phyloP scores from a whole-genome alignment of 352 stramenopile species.

The Lagenidium giganteum region DNA sequence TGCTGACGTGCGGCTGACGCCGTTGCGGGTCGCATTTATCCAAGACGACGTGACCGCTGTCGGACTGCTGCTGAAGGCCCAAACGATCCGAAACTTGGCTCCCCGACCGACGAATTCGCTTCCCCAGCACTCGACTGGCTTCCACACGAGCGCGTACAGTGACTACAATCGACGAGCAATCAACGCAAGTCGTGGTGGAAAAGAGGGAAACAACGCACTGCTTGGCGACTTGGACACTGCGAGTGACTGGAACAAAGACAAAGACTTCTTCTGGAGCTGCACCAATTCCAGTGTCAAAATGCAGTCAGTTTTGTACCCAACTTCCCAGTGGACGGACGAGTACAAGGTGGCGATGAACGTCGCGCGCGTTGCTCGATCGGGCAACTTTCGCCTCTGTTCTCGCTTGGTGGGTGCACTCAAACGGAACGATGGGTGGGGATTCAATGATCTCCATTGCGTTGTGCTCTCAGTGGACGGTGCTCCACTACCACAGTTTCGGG shows the following conservation, averaged over 20 bases:
- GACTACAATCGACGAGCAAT: conserved; percentile 16
- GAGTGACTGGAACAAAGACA: background rate
- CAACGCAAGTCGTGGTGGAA: conserved; percentile 13
- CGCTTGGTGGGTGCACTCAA: conserved; percentile 4
- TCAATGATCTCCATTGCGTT: conserved; percentile 33
- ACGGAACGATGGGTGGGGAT: conserved; percentile 22
- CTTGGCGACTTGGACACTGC: conserved; percentile 3
- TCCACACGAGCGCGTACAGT: conserved; percentile 10
- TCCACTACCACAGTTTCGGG: conserved; percentile 29
- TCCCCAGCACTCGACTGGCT: conserved; percentile 2
- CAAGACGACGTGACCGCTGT: conserved; percentile 2
- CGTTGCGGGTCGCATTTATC: conserved; percentile 9
- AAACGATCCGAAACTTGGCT: background rate
- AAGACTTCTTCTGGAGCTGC: background rate
- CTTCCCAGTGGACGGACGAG: background rate
- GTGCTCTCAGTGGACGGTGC: conserved; percentile 24
- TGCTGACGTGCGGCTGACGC: conserved; percentile 1
- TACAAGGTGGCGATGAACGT: no score
- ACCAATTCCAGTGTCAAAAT: background rate
- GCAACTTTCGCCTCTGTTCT: conserved; percentile 1
- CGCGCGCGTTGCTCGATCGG: background rate
- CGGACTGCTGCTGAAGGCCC: conserved; percentile 1
- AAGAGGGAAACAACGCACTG: conserved; percentile 15
- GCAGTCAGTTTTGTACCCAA: background rate
- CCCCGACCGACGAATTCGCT: conserved; percentile 3